Base-by-base conservation (phyloP, 768 basidiomycete genomes). In the Cubamyces lactineus region DNA sequence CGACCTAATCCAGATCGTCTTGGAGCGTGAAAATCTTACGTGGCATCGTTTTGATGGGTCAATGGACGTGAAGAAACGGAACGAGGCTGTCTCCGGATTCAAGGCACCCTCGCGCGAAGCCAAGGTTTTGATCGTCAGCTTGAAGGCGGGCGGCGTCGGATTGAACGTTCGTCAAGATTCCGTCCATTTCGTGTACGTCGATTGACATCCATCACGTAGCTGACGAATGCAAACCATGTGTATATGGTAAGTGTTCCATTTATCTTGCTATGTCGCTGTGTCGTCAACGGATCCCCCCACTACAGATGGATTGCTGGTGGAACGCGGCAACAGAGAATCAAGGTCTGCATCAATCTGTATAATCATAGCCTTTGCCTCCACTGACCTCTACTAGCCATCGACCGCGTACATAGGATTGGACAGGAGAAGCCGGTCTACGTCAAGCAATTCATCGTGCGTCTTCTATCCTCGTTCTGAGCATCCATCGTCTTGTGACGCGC, bases 71-170 rank as follows among this genome's bases (percentile, higher is more conserved):
- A 91, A 89, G 75, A 89, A 89, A 71, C 83, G 93, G 57, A 85
- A 82, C 41, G 82, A 82, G 9, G 89, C 92, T 2, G 80, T 98
- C 41, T 79, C 84, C 45, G 87, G 86, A 63, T 98, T 98, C 79
- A 90, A 86, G 67, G 76, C 81, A 19, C 76, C 84, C 2, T 87
- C 86, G 6, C 79, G 83, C 58, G 86, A 82, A 65, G 88, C 93
- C 0, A 90, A 93, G 72, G 80, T 96, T 11, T 72, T 94, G 24
- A 82, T 92, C 47, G 77, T 94, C 48, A 91, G 89, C 70, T 73
- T 94, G 72, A 94, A 92, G 72, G 96, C 96, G 4, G 96, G 95
- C 26, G 96, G 96, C 24, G 93, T 95, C 23, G 96, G 95, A 0
- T 71, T 96, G 58, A 95, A 96, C 71, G 86, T 93, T 70, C 67